phyloP scores from a whole-genome alignment of 1,139 yeast species.

The Yamadazyma epiphylla region DNA sequence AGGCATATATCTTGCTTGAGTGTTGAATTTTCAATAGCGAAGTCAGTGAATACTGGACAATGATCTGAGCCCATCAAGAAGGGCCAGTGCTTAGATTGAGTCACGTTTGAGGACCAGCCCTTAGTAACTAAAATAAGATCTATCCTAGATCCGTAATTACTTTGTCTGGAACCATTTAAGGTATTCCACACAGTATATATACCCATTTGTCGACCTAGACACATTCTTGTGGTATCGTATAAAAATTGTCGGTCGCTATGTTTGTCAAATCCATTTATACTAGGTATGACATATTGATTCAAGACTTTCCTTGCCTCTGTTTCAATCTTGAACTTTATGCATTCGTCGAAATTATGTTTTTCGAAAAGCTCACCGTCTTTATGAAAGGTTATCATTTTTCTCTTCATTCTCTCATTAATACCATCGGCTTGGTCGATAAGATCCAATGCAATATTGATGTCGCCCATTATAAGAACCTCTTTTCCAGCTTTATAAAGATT shows the following conservation, averaged over 20 bases:
- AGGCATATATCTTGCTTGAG: slow-evolving; percentile 4
- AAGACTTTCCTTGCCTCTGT: slow-evolving; percentile 40
- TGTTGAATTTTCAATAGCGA: slow-evolving; percentile 22
- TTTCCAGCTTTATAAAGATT: slow-evolving; percentile 51
- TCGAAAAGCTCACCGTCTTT: slow-evolving; percentile 39
- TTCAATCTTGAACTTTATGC: slow-evolving; percentile 38
- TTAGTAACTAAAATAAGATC: slow-evolving; percentile 63
- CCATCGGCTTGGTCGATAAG: slow-evolving; percentile 79
- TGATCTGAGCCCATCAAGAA: slow-evolving; percentile 84
- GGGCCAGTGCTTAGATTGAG: slow-evolving; percentile 63
- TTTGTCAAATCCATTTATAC: slow-evolving; percentile 9
- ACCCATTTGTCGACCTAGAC: slow-evolving; percentile 53
- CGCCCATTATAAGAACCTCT: slow-evolving; percentile 79
- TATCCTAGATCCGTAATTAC: slow-evolving; percentile 84
- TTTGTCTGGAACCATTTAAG: slow-evolving; percentile 68
- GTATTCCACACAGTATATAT: slow-evolving; percentile 96
- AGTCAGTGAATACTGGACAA: slow-evolving; percentile 82
- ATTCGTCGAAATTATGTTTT: slow-evolving; percentile 29
- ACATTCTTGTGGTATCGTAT: slow-evolving; percentile 61
- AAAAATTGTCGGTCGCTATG: slow-evolving; percentile 27
- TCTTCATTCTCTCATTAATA: slow-evolving; percentile 40
- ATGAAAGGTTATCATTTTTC: slow-evolving; percentile 15
- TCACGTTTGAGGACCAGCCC: slow-evolving; percentile 26
- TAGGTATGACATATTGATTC: slow-evolving; percentile 31
- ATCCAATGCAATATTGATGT: slow-evolving; percentile 76